Percentiles rank a stretch among this genome's conserved stretches.
Conservation (phyloP, 371 early-diverging fungal species). For the Haplosporangium sp. region DNA sequence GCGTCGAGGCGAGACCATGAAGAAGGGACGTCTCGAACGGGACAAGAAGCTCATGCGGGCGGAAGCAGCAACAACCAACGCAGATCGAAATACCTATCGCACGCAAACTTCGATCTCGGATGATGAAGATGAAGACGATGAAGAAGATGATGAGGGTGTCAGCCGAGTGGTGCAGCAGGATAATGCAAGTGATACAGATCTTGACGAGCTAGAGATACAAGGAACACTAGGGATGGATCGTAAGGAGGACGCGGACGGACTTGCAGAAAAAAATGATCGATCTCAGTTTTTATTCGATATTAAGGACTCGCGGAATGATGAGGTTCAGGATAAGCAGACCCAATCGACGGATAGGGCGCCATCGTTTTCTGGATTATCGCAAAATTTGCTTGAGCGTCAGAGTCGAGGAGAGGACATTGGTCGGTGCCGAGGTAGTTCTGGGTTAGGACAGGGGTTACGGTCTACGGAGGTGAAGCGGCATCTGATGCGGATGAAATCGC, state of each 20-base stretch:
- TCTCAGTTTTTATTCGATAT: background rate
- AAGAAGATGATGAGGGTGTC: constrained; percentile 18
- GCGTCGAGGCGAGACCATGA: constrained; percentile 21
- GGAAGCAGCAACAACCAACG: background rate
- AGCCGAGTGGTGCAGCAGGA: constrained; percentile 1
- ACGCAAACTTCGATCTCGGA: constrained; percentile 6
- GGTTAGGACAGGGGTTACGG: background rate
- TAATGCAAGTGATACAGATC: constrained; percentile 16
- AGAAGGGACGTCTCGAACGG: constrained; percentile 1
- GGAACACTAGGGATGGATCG: background rate
- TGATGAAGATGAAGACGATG: constrained; percentile 36
- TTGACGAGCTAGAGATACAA: background rate
- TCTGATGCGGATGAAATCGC: constrained; percentile 34
- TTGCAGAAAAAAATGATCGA: background rate
- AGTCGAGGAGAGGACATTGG: constrained; percentile 19
- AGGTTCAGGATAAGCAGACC: background rate
- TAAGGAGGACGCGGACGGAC: background rate
- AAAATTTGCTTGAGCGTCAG: constrained; percentile 19
- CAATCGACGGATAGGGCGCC: constrained; percentile 10
- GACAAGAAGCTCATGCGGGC: constrained; percentile 30
- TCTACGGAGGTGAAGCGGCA: constrained; percentile 29
- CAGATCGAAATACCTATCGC: constrained; percentile 13
- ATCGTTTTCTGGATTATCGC: constrained; percentile 18
- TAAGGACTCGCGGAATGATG: background rate
- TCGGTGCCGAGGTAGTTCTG: constrained; percentile 4